Evolutionary conservation across 768 basidiomycete genomes (phyloP).

Genomic region (Mycena epipterygia): DNA sequence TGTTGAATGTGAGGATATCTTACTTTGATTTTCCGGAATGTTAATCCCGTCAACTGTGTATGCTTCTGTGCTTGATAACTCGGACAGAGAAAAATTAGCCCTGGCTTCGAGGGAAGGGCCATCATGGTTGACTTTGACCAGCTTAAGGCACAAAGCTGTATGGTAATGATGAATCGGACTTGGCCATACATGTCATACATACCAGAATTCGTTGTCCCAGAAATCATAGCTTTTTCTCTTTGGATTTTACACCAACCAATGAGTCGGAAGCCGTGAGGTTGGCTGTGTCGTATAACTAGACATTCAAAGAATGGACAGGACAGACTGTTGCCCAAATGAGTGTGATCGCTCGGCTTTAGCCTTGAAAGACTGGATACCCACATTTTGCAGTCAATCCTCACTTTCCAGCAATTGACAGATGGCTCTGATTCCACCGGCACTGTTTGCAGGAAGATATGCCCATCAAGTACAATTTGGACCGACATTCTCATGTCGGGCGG

Average conservation of each 20-base stretch:
- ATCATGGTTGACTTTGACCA: constrained; percentile 4
- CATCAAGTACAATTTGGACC: not conserved
- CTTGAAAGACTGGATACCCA: not conserved
- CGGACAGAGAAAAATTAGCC: not conserved
- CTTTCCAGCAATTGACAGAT: not conserved
- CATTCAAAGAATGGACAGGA: not conserved
- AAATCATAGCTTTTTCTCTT: not conserved
- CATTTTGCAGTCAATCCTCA: constrained; percentile 8
- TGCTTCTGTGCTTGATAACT: not conserved
- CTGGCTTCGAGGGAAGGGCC: not conserved
- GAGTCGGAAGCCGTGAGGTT: not conserved
- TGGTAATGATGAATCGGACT: not conserved
- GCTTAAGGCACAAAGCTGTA: not conserved
- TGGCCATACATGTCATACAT: not conserved
- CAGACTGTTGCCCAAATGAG: not conserved
- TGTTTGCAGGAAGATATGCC: not conserved
- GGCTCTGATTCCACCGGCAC: not conserved
- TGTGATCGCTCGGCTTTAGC: not conserved
- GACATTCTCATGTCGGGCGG: not conserved
- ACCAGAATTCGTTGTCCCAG: not conserved
- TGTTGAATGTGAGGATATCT: not conserved
- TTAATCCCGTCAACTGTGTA: not conserved
- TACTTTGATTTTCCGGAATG: not conserved
- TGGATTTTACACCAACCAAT: not conserved
- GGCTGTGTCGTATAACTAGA: not conserved